phyloP scores from a whole-genome alignment of 2,329 filamentous ascomycete species.

The Pyrenochaeta sp. region DNA sequence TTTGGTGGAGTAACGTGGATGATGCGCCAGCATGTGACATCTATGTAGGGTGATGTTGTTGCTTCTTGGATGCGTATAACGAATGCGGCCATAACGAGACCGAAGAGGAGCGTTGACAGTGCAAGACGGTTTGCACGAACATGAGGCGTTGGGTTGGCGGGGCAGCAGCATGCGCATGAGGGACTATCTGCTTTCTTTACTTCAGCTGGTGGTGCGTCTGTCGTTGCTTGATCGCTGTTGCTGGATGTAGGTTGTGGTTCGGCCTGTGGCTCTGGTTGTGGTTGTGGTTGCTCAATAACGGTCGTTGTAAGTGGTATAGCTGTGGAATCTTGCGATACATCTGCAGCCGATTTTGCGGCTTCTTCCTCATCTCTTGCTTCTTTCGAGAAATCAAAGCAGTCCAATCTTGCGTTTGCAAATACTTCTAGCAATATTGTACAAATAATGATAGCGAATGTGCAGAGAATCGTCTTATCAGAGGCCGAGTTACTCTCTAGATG shows the following conservation, averaged over 20 bases:
- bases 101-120: slow-evolving; percentile 16
- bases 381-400: background rate
- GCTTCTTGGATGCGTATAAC: slow-evolving; percentile 16
- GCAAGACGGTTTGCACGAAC: slow-evolving; percentile 21
- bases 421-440: slow-evolving; percentile 4
- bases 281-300: slow-evolving; percentile 1
- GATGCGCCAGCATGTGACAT: background rate
- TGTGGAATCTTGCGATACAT: background rate
- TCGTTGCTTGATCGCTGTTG: background rate
- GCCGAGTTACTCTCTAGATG: background rate
- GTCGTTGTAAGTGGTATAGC: background rate
- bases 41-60: background rate
- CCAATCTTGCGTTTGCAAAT: background rate
- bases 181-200: background rate
- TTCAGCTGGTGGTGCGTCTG: background rate
- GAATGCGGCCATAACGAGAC: slow-evolving; percentile 15
- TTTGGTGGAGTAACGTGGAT: slow-evolving; percentile 2
- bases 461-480: background rate
- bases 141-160: slow-evolving; percentile 1
- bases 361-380: background rate
- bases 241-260: background rate
- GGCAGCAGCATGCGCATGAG: slow-evolving; percentile 1
- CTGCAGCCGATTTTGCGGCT: background rate
- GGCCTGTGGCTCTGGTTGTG: slow-evolving; percentile 1
- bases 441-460: slow-evolving; percentile 1